These are phyloP conservation scores for Aegilops speltoides DNA, from an alignment of 176 grass and related monocot species.

Conservation along the genomic window DNA sequence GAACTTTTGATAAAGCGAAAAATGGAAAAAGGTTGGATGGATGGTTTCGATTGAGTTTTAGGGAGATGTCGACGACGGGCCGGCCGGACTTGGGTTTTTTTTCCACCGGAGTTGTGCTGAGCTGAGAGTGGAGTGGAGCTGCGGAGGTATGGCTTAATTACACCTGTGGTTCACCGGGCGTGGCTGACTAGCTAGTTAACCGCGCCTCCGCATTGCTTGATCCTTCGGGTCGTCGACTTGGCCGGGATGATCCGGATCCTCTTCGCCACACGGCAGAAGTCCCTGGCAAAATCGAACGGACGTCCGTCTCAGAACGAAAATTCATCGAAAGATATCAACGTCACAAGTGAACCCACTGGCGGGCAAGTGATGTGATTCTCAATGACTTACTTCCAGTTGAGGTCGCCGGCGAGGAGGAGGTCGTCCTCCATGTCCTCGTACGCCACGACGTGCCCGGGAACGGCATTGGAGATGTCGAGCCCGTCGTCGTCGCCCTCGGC, in stretches of 20 bases:
- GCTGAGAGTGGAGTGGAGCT: neutral
- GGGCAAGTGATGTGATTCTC: too few relatives aligned
- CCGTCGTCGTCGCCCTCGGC: neutral
- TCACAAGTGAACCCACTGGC: too few relatives aligned
- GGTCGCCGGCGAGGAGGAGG: constrained; percentile 88
- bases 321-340: neutral
- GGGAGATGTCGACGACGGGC: neutral
- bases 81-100: neutral
- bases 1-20: neutral
- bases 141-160: neutral
- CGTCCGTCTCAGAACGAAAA: neutral
- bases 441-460: constrained; percentile 80
- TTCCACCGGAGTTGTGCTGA: neutral
- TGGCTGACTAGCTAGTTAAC: neutral
- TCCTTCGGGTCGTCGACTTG: constrained; percentile 29
- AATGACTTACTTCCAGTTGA: constrained; percentile 87
- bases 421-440: constrained; percentile 97
- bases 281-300: constrained; percentile 19
- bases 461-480: constrained; percentile 70
- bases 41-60: neutral
- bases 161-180: neutral
- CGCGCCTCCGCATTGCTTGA: constrained; percentile 18
- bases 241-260: constrained; percentile 66
- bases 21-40: neutral
- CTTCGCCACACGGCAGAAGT: constrained; percentile 67